A percentile compares a stretch with the other conserved stretches of the same genome.
Evolutionary conservation across 345 rosid genomes (phyloP).

Genomic region (Cardamine occulta): DNA sequence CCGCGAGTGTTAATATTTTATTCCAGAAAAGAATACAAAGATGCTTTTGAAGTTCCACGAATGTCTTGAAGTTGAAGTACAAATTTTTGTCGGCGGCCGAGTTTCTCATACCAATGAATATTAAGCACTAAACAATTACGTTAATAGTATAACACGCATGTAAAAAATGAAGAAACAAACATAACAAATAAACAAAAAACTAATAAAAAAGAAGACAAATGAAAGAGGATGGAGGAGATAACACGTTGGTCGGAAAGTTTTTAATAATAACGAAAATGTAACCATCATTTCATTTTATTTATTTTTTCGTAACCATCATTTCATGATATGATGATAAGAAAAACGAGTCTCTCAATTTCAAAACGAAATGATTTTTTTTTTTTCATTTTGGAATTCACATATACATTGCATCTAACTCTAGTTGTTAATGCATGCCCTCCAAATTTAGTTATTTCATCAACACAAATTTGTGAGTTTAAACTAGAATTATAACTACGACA

Average conservation of each 20-base stretch:
- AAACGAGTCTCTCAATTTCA: slow-evolving; percentile 32
- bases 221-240: slow-evolving; percentile 29
- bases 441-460: background rate
- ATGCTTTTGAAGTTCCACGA: slow-evolving; percentile 38
- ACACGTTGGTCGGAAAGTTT: slow-evolving; percentile 47
- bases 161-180: background rate
- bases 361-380: slow-evolving; percentile 36
- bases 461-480: background rate
- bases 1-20: background rate
- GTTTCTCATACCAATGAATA: slow-evolving; percentile 22
- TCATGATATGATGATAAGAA: slow-evolving; percentile 32
- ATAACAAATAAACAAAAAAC: background rate
- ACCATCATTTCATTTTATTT: slow-evolving; percentile 23
- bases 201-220: background rate
- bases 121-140: slow-evolving; percentile 12
- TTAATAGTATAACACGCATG: slow-evolving; percentile 10
- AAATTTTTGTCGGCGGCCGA: slow-evolving; percentile 40
- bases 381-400: background rate
- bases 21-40: background rate
- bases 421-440: background rate
- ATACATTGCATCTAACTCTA: slow-evolving; percentile 22
- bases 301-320: slow-evolving; percentile 23
- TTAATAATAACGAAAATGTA: slow-evolving; percentile 17
- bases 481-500: background rate
- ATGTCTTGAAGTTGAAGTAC: slow-evolving; percentile 36